Evolutionary conservation across 345 rosid genomes (phyloP), one percentile per base, ranked within the genome.

Genomic region (Lepidium aucheri): DNA sequence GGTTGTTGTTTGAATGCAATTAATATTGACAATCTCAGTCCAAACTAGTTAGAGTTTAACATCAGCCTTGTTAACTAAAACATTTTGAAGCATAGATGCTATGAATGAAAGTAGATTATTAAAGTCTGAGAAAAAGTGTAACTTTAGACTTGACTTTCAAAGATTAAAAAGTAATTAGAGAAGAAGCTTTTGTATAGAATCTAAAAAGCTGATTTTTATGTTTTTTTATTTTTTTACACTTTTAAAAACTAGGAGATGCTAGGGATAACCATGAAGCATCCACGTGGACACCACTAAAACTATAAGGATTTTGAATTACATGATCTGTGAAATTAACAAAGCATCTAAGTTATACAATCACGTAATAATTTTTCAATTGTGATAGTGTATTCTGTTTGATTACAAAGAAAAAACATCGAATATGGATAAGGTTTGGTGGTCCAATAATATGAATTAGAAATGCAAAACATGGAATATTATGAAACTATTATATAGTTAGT

Each of bases 261-360:
- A 13, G 18, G 22, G 44, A 26, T 17, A 43, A 22, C 47, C 39
- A 34, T 44, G n/a, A 35, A 44, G 64, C 47, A 44, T 44, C 49
- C 56, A 67, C 46, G 64, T 67, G 71, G 18, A 67, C 30, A 55
- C 28, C 56, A 56, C 55, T 67, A 11, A 34, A 22, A 7, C n/a
- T 24, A 13, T 5, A n/a, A 13, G 5, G 33, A 49, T 50, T 26
- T 51, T 51, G 36, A 51, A 51, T 51, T 51, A 51, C 38, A 7
- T n/a, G 8, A 5, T 13, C 33, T 49, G 33, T 24, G 7, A 49
- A 11, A 47, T 20, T 47, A 7, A 26, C 16, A 50, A 26, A 49
- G 9, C 33, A 49, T 20, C 8, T 47, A 20, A 2, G 2, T 14
- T 18, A 10, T 5, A 22, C 3, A 4, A 15, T 18, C 51, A 10